A percentile compares a stretch with the other conserved stretches of the same genome.
phyloP scores from a whole-genome alignment of 2,329 filamentous ascomycete genomes.

The Xylariaceae sp. region DNA sequence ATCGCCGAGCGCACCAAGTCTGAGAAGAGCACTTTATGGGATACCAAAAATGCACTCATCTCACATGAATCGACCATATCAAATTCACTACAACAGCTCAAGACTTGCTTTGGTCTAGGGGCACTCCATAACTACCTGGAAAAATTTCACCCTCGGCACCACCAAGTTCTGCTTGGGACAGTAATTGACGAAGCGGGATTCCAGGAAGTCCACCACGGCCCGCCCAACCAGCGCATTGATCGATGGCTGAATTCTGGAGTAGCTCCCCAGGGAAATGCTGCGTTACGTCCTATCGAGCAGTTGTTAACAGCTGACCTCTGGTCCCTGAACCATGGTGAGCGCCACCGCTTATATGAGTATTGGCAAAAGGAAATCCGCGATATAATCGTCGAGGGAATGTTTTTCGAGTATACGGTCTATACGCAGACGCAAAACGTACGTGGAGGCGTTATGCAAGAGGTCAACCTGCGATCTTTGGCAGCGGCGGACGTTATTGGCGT shows the following conservation, averaged over 20 bases:
- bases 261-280: background rate
- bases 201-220: slow-evolving; percentile 16
- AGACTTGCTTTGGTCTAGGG: slow-evolving; percentile 11
- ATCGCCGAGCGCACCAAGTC: slow-evolving; percentile 34
- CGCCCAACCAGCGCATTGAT: slow-evolving; percentile 14
- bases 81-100: slow-evolving; percentile 11
- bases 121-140: slow-evolving; percentile 23
- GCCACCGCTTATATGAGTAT: slow-evolving; percentile 24
- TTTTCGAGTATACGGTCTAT: slow-evolving; percentile 11
- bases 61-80: background rate
- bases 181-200: slow-evolving; percentile 26
- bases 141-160: slow-evolving; percentile 18
- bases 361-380: slow-evolving; percentile 30
- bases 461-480: slow-evolving; percentile 35
- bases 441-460: slow-evolving; percentile 25
- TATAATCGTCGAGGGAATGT: slow-evolving; percentile 12
- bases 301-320: slow-evolving; percentile 16
- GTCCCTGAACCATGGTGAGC: slow-evolving; percentile 23
- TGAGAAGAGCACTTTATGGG: slow-evolving; percentile 33
- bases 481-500: slow-evolving; percentile 48
- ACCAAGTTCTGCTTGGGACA: slow-evolving; percentile 27
- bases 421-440: background rate
- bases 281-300: slow-evolving; percentile 5
- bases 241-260: slow-evolving; percentile 19
- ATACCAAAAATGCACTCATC: slow-evolving; percentile 18